These are phyloP conservation scores for Phylloporus rhodoxanthus DNA, from an alignment of 768 basidiomycete species.

Conservation along the genomic window DNA sequence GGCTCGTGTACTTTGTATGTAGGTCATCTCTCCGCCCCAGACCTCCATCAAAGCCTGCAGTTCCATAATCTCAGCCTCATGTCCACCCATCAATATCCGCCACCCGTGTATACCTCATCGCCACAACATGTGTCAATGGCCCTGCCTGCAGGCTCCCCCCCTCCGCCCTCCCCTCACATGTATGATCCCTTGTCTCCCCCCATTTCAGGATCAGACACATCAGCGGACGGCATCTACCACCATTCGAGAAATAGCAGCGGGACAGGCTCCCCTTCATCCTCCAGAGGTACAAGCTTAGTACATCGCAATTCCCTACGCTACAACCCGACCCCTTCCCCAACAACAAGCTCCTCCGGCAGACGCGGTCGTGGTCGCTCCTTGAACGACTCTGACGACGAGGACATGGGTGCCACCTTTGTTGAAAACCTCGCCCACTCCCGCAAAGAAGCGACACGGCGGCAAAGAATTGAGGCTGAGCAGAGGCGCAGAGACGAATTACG, in stretches of 20 bases:
- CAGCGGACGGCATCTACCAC: slow-evolving; percentile 76
- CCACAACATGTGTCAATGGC: slow-evolving; percentile 68
- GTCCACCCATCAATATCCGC: slow-evolving; percentile 59
- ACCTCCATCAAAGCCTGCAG: slow-evolving; percentile 61
- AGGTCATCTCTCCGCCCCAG: slow-evolving; percentile 61
- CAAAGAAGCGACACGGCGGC: slow-evolving; percentile 79
- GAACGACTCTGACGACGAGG: slow-evolving; percentile 73
- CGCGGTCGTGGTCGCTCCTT: slow-evolving; percentile 60
- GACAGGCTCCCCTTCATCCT: slow-evolving; percentile 73
- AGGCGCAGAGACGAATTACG: slow-evolving; percentile 82
- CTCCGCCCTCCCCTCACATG: slow-evolving; percentile 71
- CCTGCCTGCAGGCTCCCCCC: slow-evolving; percentile 60
- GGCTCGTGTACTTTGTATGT: slow-evolving; percentile 42
- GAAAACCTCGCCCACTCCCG: slow-evolving; percentile 72
- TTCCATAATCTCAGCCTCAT: slow-evolving; percentile 62
- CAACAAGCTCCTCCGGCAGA: slow-evolving; percentile 61
- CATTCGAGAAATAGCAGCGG: slow-evolving; percentile 66
- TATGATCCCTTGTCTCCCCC: slow-evolving; percentile 83
- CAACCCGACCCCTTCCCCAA: slow-evolving; percentile 78
- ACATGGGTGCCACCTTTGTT: slow-evolving; percentile 61
- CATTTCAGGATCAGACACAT: slow-evolving; percentile 86
- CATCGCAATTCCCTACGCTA: slow-evolving; percentile 67
- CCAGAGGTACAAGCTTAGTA: slow-evolving; percentile 68
- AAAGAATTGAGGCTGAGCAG: slow-evolving; percentile 88
- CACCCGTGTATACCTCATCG: slow-evolving; percentile 53